Evolutionary conservation across 768 basidiomycete species (phyloP), one percentile per base, ranked within the genome.

Genomic region (Mycena galopus): DNA sequence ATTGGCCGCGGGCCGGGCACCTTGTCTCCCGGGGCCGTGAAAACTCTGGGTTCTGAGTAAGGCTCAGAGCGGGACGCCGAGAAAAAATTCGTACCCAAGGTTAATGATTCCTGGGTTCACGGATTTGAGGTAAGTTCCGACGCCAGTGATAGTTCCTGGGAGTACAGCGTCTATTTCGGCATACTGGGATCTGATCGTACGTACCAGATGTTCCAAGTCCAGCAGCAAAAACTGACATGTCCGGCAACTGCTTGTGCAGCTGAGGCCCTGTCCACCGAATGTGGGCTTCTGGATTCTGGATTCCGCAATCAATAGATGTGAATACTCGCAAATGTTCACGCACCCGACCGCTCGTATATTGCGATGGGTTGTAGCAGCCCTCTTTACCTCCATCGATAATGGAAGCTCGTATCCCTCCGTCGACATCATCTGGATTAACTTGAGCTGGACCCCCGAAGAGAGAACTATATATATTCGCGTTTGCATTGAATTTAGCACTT

Each of bases 201-300:
- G 17, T n/a, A 73, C 72, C 72, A 2, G 72, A 39, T 14, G 72
- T 73, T 39, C 72, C 72, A 25, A 73, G 39, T 7, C 53, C 72
- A 21, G 62, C 72, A 27, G 55, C 67, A 32, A 73, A 70, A 5
- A 73, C 68, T 29, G 67, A 42, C n/a, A 73, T 69, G 23, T 64
- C 63, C 23, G 72, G 72, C 19, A 73, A 27, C 32, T 73, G 72
- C 47, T 29, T 33, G 37, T 65, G 27, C 7, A 73, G 47, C 59
- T 73, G 72, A 2, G 67, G 72, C 21, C 72, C 72, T 0, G 68
- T 73, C 72, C 72, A 73, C 10, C 68, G 67, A 27, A 73, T 73
- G 44, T 73, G 72, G 10, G 72, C 68, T 30, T 69, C 72, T 10
- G 62, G 57, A 42, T 73, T 70, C 72, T 73, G 12, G 3, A 6